Evolutionary conservation across 1,284 basidiomycete species (phyloP).

Genomic region (Phellinidium pouzarii): DNA sequence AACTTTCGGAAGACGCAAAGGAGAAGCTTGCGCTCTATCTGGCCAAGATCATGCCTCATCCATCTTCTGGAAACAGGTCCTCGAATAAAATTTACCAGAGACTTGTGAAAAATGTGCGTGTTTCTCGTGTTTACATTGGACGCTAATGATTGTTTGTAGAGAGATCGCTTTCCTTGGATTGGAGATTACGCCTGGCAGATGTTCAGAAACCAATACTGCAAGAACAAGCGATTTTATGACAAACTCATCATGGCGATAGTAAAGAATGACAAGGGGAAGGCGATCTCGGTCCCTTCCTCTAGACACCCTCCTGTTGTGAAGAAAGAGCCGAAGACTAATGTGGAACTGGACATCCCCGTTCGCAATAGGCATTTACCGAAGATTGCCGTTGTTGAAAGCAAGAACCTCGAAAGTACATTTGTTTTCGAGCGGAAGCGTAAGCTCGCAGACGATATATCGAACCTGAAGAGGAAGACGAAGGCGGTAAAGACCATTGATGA

Average conservation of each 20-base stretch:
- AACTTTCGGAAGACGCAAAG: constrained; percentile 6
- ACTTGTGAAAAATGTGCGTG: constrained; percentile 12
- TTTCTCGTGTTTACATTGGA: neutral
- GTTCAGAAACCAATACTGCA: constrained; percentile 16
- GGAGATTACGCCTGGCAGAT: constrained; percentile 10
- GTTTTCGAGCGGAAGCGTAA: constrained; percentile 11
- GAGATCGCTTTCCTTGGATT: constrained; percentile 9
- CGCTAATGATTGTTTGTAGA: constrained; percentile 1
- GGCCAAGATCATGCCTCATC: constrained; percentile 3
- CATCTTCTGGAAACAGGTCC: neutral
- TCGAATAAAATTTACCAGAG: constrained; percentile 12
- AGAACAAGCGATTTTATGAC: constrained; percentile 16
- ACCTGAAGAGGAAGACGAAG: neutral
- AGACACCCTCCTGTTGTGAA: neutral
- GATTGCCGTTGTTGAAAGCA: neutral
- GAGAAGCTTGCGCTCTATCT: constrained; percentile 15
- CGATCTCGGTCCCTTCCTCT: neutral
- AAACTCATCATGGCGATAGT: constrained; percentile 9
- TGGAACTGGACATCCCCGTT: neutral
- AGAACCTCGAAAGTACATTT: neutral
- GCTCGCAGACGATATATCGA: constrained; percentile 7
- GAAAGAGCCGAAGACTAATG: neutral
- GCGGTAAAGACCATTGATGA: constrained; percentile 8
- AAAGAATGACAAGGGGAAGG: neutral
- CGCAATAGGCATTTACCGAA: neutral